These are phyloP conservation scores for Leptographium wingfieldii DNA, from an alignment of 2,329 filamentous ascomycete genomes.

Conservation along the genomic window DNA sequence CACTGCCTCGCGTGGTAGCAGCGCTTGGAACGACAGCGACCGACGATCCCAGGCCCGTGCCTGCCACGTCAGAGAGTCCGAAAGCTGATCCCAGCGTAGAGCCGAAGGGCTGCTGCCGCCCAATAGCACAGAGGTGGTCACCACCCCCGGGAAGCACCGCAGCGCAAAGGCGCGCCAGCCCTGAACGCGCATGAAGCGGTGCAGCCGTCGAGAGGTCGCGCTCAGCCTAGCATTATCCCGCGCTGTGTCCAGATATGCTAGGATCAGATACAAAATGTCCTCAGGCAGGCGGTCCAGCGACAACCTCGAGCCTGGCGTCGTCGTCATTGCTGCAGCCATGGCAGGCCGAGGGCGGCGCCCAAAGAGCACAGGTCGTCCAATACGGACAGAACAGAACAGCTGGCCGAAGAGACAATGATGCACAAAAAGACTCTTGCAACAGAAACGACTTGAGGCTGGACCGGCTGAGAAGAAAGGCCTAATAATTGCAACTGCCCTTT, in stretches of 20 bases:
- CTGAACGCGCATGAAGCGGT: conserved; percentile 23
- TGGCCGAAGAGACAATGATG: not conserved
- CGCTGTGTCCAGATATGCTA: conserved; percentile 35
- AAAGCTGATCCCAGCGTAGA: conserved; percentile 24
- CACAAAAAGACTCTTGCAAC: not conserved
- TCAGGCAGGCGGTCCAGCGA: conserved; percentile 31
- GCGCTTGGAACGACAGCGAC: conserved; percentile 25
- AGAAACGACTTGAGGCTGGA: not conserved
- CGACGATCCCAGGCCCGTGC: conserved; percentile 41
- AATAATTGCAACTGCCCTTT: not conserved
- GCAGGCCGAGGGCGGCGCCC: not conserved
- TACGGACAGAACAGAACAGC: not conserved
- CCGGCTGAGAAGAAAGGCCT: not conserved
- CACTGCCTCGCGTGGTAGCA: conserved; percentile 15
- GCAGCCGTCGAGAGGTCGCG: conserved; percentile 25
- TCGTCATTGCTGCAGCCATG: not conserved
- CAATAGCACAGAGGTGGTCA: not conserved
- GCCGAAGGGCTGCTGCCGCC: not conserved
- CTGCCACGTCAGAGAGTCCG: conserved; percentile 35
- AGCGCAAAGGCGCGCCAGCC: conserved; percentile 40
- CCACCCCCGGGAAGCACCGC: conserved; percentile 24
- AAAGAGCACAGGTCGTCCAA: not conserved
- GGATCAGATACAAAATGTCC: conserved; percentile 36
- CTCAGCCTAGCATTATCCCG: conserved; percentile 31
- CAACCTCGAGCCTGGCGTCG: not conserved